Evolutionary conservation across 192 early-diverging fungal genomes (phyloP).

Genomic region (Coemansia sp.): DNA sequence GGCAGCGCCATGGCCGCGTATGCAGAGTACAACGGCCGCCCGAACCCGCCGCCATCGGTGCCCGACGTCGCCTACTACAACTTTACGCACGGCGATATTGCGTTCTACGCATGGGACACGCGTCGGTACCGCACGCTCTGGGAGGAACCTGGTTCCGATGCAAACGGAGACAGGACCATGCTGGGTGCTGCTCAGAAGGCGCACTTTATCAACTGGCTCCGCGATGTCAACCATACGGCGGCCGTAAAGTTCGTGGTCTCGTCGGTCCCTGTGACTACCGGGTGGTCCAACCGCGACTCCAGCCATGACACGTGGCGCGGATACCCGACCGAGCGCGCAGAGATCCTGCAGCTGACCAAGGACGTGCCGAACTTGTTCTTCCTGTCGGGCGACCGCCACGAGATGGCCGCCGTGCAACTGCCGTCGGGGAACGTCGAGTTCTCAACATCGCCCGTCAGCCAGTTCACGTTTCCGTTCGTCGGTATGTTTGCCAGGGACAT

Average conservation of each 20-base stretch:
- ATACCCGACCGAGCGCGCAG: conserved; percentile 49
- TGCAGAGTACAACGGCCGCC: conserved; percentile 50
- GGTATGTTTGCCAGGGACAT: conserved; percentile 27
- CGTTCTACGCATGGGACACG: conserved; percentile 55
- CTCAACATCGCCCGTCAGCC: conserved; percentile 51
- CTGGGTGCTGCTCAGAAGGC: conserved; percentile 49
- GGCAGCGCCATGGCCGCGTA: conserved; percentile 48
- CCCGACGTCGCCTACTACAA: conserved; percentile 43
- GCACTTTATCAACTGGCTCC: conserved; percentile 51
- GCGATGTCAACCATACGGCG: conserved; percentile 47
- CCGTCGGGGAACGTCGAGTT: conserved; percentile 53
- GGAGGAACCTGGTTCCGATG: conserved; percentile 9
- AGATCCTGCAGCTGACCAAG: conserved; percentile 42
- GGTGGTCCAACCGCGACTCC: conserved; percentile 48
- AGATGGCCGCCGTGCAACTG: conserved; percentile 49
- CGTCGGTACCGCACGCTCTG: conserved; percentile 56
- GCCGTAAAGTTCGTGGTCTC: conserved; percentile 55
- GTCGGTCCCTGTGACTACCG: conserved; percentile 49
- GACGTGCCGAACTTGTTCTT: conserved; percentile 45
- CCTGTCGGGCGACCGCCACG: conserved; percentile 58
- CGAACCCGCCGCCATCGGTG: conserved; percentile 31
- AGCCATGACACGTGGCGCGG: conserved; percentile 56
- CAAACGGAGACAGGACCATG: conserved; percentile 23
- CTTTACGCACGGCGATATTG: conserved; percentile 50
- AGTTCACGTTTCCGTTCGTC: conserved; percentile 53